phyloP scores from a whole-genome alignment of 805 yeast genomes.

The Saccharomycopsis schoenii region DNA sequence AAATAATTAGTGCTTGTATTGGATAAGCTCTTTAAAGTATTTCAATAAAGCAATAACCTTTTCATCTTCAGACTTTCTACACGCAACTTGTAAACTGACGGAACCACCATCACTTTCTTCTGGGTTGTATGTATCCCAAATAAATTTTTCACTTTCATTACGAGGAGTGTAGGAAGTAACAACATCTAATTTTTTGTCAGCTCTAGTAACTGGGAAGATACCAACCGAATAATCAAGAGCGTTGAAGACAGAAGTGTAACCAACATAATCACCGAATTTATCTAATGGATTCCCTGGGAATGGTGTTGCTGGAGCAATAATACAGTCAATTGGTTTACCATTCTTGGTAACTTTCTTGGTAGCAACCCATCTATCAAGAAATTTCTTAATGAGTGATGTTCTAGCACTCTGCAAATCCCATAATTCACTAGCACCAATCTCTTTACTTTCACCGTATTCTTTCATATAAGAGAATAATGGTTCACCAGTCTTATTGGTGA shows the following conservation, averaged over 20 bases:
- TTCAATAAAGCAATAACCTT: conserved; percentile 42
- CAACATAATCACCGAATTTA: conserved; percentile 25
- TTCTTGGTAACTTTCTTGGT: conserved; percentile 28
- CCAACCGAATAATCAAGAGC: conserved; percentile 33
- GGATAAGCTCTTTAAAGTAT: neutral
- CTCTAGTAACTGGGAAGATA: conserved; percentile 37
- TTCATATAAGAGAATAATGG: conserved; percentile 23
- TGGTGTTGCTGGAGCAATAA: conserved; percentile 38
- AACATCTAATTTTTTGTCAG: conserved; percentile 33
- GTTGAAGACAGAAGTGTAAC: conserved; percentile 35
- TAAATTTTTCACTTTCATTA: conserved; percentile 35
- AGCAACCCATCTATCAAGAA: conserved; percentile 24
- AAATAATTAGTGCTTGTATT: neutral
- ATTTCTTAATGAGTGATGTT: conserved; percentile 24
- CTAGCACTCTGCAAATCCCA: conserved; percentile 30
- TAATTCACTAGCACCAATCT: conserved; percentile 24
- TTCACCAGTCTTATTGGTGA: conserved; percentile 26
- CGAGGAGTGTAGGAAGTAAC: conserved; percentile 24
- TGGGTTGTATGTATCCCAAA: conserved; percentile 40
- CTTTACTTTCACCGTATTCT: conserved; percentile 23
- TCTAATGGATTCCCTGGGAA: conserved; percentile 30
- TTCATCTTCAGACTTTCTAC: conserved; percentile 53
- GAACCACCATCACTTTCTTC: conserved; percentile 49
- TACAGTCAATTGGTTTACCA: conserved; percentile 36
- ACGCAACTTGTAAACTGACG: conserved; percentile 55